These are phyloP conservation scores for Kondoa malvinella DNA, from an alignment of 768 basidiomycete species.

Conservation along the genomic window DNA sequence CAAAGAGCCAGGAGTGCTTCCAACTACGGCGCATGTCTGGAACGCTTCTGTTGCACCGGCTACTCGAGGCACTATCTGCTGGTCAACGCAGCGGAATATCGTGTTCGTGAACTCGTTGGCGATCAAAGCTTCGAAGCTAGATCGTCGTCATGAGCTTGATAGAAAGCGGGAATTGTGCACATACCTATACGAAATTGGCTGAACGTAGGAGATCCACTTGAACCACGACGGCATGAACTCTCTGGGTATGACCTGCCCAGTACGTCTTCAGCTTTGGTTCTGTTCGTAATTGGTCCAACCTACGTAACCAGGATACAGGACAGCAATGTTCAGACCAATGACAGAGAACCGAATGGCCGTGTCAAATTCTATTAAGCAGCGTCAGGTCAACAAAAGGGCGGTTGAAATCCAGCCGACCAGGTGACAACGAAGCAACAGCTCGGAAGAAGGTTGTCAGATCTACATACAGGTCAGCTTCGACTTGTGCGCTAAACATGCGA, in stretches of 20 bases:
- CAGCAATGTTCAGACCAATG: not conserved
- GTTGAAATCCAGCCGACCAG: not conserved
- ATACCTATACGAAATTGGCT: conserved; percentile 36
- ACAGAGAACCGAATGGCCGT: not conserved
- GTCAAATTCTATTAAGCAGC: not conserved
- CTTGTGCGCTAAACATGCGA: not conserved
- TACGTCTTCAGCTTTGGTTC: not conserved
- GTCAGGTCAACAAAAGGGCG: not conserved
- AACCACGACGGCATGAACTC: conserved; percentile 46
- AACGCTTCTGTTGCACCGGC: conserved; percentile 41
- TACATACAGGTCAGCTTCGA: not conserved
- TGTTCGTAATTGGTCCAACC: not conserved
- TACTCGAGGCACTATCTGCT: conserved; percentile 41
- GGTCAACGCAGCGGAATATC: conserved; percentile 50
- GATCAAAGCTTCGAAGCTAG: conserved; percentile 59
- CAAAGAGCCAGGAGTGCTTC: not conserved
- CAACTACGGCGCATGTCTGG: conserved; percentile 37
- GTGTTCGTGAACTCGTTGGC: conserved; percentile 51
- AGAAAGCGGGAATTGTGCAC: not conserved
- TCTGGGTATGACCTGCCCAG: not conserved
- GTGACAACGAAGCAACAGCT: not conserved
- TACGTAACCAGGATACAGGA: not conserved
- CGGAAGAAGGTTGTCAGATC: conserved; percentile 1
- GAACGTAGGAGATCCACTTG: conserved; percentile 36
- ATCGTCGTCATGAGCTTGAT: conserved; percentile 20